Percentiles rank a stretch among this genome's conserved stretches.
Evolutionary conservation across 495 filamentous ascomycete genomes (phyloP).

Genomic region (Aspergillus campestris): DNA sequence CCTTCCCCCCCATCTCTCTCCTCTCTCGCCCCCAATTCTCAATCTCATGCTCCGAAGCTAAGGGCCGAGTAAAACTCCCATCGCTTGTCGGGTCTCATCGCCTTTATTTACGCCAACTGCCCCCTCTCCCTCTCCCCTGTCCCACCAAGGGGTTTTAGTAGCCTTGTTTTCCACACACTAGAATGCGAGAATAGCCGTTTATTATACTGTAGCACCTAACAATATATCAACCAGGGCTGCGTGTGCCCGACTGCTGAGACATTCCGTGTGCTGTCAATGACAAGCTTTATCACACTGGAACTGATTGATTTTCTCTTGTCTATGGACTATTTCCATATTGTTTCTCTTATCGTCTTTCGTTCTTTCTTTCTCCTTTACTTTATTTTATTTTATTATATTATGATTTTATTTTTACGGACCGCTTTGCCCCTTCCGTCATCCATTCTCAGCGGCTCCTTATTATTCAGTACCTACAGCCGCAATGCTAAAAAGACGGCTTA

Average conservation of each 20-base stretch:
- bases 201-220: background rate
- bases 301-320: background rate
- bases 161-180: no score
- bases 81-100: no score
- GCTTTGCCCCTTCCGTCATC: conserved; percentile 34
- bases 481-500: conserved; percentile 5
- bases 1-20: conserved; percentile 1
- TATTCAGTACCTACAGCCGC: conserved; percentile 3
- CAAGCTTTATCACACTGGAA: no score
- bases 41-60: no score
- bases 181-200: no score
- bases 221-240: conserved; percentile 14
- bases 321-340: no score
- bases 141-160: no score
- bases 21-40: no score
- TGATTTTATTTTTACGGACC: background rate
- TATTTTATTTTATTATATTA: background rate
- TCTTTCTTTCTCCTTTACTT: background rate
- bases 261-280: no score
- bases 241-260: conserved; percentile 8
- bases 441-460: background rate
- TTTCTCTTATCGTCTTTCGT: background rate
- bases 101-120: no score
- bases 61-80: no score
- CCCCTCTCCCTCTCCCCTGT: no score